phyloP scores from a whole-genome alignment of 495 filamentous ascomycete species.

The Penicillium lividum region DNA sequence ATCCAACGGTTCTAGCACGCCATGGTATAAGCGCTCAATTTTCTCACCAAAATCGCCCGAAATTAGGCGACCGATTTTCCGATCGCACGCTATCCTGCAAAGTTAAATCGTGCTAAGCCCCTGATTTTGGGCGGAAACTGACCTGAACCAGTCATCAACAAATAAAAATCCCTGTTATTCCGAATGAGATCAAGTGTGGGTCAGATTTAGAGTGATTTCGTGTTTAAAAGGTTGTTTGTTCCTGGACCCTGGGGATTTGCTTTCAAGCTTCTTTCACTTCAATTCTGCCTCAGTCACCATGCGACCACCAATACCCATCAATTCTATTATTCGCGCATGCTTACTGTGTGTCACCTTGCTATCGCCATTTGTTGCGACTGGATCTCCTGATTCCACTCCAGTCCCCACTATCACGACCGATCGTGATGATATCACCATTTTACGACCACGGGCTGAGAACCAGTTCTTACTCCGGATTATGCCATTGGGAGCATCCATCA shows the following conservation, averaged over 20 bases:
- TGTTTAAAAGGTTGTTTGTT: neutral
- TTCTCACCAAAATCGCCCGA: neutral
- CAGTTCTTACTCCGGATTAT: conserved; percentile 46
- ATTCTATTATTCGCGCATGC: neutral
- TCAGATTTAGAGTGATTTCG: neutral
- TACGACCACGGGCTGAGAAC: conserved; percentile 4
- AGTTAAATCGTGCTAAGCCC: neutral
- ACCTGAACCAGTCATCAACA: neutral
- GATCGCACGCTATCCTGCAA: neutral
- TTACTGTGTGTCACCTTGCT: neutral
- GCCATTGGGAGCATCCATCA: conserved; percentile 61
- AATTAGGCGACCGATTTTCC: neutral
- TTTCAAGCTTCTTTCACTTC: neutral
- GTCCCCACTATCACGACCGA: neutral
- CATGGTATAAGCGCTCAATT: neutral
- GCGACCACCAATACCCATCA: conserved; percentile 1
- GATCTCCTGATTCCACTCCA: neutral
- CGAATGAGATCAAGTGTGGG: neutral
- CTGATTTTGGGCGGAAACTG: neutral
- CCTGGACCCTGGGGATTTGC: neutral
- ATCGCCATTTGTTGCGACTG: neutral
- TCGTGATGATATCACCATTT: neutral
- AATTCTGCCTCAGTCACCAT: neutral
- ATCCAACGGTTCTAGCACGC: neutral
- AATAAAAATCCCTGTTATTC: neutral